These are phyloP conservation scores for Eutrema japonicum DNA, from an alignment of 345 rosid genomes.

Conservation along the genomic window DNA sequence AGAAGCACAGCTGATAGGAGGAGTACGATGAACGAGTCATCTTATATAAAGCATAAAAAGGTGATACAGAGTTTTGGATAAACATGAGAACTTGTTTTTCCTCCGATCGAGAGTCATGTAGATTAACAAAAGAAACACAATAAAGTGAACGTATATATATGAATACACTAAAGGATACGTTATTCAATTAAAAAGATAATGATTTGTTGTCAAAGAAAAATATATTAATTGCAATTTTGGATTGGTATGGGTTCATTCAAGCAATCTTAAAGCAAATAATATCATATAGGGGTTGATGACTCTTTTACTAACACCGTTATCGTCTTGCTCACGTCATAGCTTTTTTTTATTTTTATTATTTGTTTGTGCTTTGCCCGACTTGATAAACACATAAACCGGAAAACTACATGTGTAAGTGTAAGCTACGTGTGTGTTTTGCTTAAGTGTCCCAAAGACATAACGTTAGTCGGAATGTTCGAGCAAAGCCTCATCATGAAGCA, in stretches of 20 bases:
- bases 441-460: neutral
- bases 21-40: slow-evolving; percentile 25
- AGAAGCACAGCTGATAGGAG: slow-evolving; percentile 2
- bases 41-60: slow-evolving; percentile 40
- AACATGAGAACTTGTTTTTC: slow-evolving; percentile 24
- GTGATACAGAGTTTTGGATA: slow-evolving; percentile 43
- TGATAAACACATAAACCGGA: slow-evolving; percentile 11
- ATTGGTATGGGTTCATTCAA: slow-evolving; percentile 11
- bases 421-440: slow-evolving; percentile 15
- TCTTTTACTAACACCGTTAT: slow-evolving; percentile 5
- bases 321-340: slow-evolving; percentile 11
- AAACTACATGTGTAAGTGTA: neutral
- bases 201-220: neutral
- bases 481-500: neutral
- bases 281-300: neutral
- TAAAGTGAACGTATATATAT: slow-evolving; percentile 17
- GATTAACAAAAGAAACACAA: slow-evolving; percentile 23
- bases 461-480: neutral
- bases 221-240: neutral
- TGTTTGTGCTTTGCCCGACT: slow-evolving; percentile 18
- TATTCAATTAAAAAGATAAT: neutral
- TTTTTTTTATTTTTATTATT: neutral
- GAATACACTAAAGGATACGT: neutral
- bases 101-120: slow-evolving; percentile 38
- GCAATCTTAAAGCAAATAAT: slow-evolving; percentile 7